Conservation (phyloP, 305 asterid genomes). For the Solanum hybrid region DNA sequence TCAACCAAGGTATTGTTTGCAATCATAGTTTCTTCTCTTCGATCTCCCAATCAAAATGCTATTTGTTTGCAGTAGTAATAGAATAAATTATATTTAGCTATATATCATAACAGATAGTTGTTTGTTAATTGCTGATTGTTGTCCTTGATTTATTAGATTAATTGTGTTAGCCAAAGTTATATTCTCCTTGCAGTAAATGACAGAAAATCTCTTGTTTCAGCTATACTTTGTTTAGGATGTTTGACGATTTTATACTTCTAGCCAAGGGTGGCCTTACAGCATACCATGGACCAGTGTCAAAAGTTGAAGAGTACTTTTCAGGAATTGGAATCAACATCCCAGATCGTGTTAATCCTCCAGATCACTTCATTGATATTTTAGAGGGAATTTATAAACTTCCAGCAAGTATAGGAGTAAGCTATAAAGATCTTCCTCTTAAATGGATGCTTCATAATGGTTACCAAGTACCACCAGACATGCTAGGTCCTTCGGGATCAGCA, state of each 20-base stretch:
- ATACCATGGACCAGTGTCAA: slow-evolving; percentile 79
- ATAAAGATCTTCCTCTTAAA: slow-evolving; percentile 73
- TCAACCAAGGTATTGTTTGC: slow-evolving; percentile 68
- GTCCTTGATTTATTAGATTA: background rate
- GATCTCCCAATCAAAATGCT: background rate
- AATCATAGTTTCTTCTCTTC: background rate
- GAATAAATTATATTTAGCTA: background rate
- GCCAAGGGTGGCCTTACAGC: slow-evolving; percentile 92
- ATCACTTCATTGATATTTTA: slow-evolving; percentile 78
- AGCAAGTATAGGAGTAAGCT: slow-evolving; percentile 41
- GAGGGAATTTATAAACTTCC: slow-evolving; percentile 69
- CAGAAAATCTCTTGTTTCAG: slow-evolving; percentile 36
- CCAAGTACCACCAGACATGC: slow-evolving; percentile 68
- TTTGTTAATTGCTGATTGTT: background rate
- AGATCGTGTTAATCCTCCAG: slow-evolving; percentile 88
- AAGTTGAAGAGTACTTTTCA: slow-evolving; percentile 80
- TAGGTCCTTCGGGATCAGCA: slow-evolving; percentile 22
- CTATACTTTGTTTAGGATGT: slow-evolving; percentile 82
- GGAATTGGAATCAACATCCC: slow-evolving; percentile 60
- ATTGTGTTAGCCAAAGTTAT: background rate
- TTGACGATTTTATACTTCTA: slow-evolving; percentile 89
- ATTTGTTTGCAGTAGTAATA: background rate
- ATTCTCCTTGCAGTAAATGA: background rate
- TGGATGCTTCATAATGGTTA: slow-evolving; percentile 94
- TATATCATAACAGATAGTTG: background rate